These are phyloP conservation scores for Abelmoschus esculentus DNA, from an alignment of 345 rosid species.

Conservation along the genomic window DNA sequence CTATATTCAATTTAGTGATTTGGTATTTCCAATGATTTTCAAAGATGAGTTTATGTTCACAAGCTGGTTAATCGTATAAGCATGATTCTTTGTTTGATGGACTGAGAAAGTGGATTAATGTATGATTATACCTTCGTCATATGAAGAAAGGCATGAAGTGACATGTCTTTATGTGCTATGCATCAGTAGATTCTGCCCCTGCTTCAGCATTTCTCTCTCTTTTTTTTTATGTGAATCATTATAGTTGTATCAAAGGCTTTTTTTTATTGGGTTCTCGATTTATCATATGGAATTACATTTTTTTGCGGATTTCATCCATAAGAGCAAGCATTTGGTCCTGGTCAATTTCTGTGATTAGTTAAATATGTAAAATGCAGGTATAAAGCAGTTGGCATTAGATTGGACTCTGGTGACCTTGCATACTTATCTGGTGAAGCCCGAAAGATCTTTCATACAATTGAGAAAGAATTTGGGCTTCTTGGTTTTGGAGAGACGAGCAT, in stretches of 20 bases:
- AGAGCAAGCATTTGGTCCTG: background rate
- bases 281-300: background rate
- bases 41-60: background rate
- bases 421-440: no score
- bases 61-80: background rate
- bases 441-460: slow-evolving; percentile 21
- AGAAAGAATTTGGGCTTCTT: slow-evolving; percentile 57
- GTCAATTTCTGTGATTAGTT: slow-evolving; percentile 15
- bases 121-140: background rate
- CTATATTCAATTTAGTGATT: background rate
- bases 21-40: background rate
- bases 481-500: slow-evolving; percentile 70
- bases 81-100: background rate
- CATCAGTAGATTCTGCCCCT: background rate
- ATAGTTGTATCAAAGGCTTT: background rate
- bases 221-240: background rate
- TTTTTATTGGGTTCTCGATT: slow-evolving; percentile 2
- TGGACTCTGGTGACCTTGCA: slow-evolving; percentile 77
- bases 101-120: background rate
- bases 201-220: background rate
- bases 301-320: background rate
- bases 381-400: slow-evolving; percentile 79
- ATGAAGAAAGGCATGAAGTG: background rate
- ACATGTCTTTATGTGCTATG: background rate
- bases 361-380: slow-evolving; percentile 41